These are phyloP conservation scores for Cutaneotrichosporon daszewskae DNA, from an alignment of 1,284 basidiomycete genomes.

Conservation along the genomic window DNA sequence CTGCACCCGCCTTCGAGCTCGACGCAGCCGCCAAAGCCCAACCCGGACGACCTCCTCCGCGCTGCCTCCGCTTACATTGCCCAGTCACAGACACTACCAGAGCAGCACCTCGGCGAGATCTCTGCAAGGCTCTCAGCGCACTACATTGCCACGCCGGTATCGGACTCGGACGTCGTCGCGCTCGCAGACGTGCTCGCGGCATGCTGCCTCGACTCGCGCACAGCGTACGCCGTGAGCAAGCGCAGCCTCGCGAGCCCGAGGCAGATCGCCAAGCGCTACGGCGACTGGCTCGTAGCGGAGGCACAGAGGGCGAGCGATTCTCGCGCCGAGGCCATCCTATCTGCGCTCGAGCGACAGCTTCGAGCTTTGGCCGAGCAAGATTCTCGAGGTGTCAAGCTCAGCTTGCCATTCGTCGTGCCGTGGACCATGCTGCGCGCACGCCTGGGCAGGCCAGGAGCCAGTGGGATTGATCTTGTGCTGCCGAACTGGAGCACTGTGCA, in stretches of 20 bases:
- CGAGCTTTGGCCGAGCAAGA: neutral
- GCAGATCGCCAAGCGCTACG: constrained; percentile 4
- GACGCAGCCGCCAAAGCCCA: neutral
- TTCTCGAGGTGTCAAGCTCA: neutral
- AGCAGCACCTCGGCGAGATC: constrained; percentile 2
- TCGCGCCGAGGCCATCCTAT: constrained; percentile 2
- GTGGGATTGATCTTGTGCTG: constrained; percentile 1
- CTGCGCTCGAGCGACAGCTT: constrained; percentile 10
- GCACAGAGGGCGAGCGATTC: neutral
- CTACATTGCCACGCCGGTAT: constrained; percentile 3
- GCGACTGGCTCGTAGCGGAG: constrained; percentile 10
- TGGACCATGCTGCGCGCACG: constrained; percentile 11
- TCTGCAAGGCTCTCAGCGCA: constrained; percentile 2
- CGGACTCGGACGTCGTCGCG: neutral
- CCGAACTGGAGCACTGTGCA: too few species aligned
- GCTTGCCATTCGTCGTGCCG: neutral
- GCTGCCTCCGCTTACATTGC: constrained; percentile 3
- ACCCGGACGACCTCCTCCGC: neutral
- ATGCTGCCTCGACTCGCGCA: constrained; percentile 6
- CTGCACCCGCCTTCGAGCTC: constrained; percentile 2
- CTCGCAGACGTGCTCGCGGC: constrained; percentile 6
- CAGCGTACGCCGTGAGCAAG: neutral
- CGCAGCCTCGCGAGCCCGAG: neutral
- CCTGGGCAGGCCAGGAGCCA: constrained; percentile 1
- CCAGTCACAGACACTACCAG: neutral